These are phyloP conservation scores for Sanghuangporus baumii DNA, from an alignment of 1,284 basidiomycete species.

Conservation along the genomic window DNA sequence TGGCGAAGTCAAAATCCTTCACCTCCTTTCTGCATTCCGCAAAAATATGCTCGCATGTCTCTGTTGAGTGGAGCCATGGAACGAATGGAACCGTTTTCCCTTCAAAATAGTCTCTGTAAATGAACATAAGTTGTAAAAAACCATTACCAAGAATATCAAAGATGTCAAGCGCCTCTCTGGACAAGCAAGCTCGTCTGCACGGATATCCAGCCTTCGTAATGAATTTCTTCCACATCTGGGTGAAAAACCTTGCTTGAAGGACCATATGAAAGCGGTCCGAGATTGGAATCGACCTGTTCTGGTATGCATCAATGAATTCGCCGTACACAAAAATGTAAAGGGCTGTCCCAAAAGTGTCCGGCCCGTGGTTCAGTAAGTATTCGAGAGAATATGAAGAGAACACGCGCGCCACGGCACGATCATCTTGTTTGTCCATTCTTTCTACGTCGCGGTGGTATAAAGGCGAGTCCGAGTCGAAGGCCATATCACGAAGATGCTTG, in stretches of 20 bases:
- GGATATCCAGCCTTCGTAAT: constrained; percentile 23
- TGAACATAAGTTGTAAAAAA: constrained; percentile 26
- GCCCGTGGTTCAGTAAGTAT: constrained; percentile 19
- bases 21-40: background rate
- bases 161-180: constrained; percentile 31
- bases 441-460: background rate
- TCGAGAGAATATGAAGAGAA: background rate
- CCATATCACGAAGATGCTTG: background rate
- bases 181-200: constrained; percentile 24
- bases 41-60: background rate
- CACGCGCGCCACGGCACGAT: background rate
- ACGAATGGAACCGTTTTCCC: constrained; percentile 8
- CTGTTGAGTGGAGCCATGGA: background rate
- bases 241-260: constrained; percentile 30
- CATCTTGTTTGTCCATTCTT: background rate
- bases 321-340: constrained; percentile 33
- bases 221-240: constrained; percentile 30
- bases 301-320: constrained; percentile 32
- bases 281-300: constrained; percentile 27
- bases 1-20: background rate
- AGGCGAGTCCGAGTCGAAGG: background rate
- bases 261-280: constrained; percentile 30
- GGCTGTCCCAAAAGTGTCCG: constrained; percentile 23
- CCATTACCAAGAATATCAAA: constrained; percentile 24
- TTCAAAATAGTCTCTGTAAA: constrained; percentile 34